Evolutionary conservation across 2,329 filamentous ascomycete genomes (phyloP).

Genomic region (Penicillium sp.): DNA sequence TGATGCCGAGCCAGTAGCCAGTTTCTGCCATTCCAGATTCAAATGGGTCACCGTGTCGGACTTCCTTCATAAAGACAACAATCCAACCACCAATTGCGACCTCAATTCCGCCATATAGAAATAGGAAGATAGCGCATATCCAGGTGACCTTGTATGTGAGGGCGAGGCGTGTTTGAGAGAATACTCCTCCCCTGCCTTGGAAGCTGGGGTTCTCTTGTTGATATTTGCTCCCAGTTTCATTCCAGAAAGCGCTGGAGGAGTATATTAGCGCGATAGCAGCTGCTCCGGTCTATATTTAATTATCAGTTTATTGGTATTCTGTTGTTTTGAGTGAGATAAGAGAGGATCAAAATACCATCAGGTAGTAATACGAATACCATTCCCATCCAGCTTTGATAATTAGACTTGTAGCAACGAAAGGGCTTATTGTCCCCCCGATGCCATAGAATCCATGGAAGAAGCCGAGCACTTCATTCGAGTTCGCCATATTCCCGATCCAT

Average conservation of each 20-base stretch:
- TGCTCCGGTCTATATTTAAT: conserved; percentile 13
- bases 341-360: conserved; percentile 10
- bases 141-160: conserved; percentile 61
- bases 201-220: conserved; percentile 23
- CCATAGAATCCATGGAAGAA: conserved; percentile 72
- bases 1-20: conserved; percentile 77
- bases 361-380: conserved; percentile 19
- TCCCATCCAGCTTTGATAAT: conserved; percentile 53
- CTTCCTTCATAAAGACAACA: conserved; percentile 71
- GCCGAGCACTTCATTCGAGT: conserved; percentile 70
- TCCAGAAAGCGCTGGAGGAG: conserved; percentile 19
- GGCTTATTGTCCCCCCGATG: conserved; percentile 48
- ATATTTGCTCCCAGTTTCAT: conserved; percentile 15
- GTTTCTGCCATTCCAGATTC: conserved; percentile 68
- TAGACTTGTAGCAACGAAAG: conserved; percentile 69
- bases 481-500: conserved; percentile 68
- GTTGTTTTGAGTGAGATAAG: too few relatives aligned
- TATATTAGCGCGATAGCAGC: conserved; percentile 16
- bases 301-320: neutral
- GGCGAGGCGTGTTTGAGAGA: conserved; percentile 34
- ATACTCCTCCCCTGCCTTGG: conserved; percentile 7
- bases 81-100: conserved; percentile 60
- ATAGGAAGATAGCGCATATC: conserved; percentile 68
- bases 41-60: conserved; percentile 63
- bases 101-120: conserved; percentile 37